A percentile compares a stretch with the other conserved stretches of the same genome.
phyloP scores from a whole-genome alignment of 805 yeast genomes.

The Yarrowia deformans region DNA sequence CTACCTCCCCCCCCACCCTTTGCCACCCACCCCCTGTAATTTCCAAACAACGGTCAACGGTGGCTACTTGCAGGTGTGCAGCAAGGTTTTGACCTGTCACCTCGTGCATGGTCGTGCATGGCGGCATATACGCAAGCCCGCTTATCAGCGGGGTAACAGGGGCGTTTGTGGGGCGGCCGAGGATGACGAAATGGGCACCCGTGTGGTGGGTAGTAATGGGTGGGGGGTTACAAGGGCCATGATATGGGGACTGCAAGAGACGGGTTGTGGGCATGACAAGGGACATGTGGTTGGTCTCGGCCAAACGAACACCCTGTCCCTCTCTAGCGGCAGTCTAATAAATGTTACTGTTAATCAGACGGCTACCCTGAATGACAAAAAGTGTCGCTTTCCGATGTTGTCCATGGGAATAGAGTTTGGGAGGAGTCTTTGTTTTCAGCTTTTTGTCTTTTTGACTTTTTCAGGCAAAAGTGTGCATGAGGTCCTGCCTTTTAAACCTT shows the following conservation, averaged over 20 bases:
- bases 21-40: slow-evolving; percentile 26
- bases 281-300: too few species aligned
- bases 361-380: slow-evolving; percentile 25
- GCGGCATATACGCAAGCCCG: slow-evolving; percentile 12
- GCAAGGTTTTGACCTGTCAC: neutral
- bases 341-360: slow-evolving; percentile 18
- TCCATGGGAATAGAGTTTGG: too few species aligned
- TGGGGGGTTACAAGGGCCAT: too few species aligned
- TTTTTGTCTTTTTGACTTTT: neutral
- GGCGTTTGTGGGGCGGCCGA: slow-evolving; percentile 12
- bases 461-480: neutral
- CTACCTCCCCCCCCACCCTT: neutral
- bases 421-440: neutral
- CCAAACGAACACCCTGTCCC: neutral
- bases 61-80: neutral
- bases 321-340: neutral
- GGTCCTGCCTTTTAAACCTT: slow-evolving; percentile 6
- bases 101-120: slow-evolving; percentile 21
- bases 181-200: too few species aligned
- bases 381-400: slow-evolving; percentile 8
- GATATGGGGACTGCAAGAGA: too few species aligned
- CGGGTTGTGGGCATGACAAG: too few species aligned
- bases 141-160: slow-evolving; percentile 36
- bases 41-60: slow-evolving; percentile 24
- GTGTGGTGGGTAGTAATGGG: too few species aligned